Base-by-base conservation (phyloP, 2,329 filamentous ascomycete genomes). In the Trichophaea hybrida region DNA sequence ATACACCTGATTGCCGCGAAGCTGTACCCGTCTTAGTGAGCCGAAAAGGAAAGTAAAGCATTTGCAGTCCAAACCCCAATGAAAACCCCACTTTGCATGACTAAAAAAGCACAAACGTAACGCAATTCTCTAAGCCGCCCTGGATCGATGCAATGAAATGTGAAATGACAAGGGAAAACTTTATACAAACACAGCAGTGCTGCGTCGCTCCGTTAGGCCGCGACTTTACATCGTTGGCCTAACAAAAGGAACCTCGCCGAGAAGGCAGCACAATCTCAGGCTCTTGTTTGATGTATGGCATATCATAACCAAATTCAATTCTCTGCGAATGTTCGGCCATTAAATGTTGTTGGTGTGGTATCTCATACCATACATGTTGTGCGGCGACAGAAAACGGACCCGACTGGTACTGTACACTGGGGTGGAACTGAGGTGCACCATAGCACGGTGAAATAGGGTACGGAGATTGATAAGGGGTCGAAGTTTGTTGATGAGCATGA, bases 391-490 rank as follows among this genome's bases (percentile, higher is more conserved):
- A 12, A 59, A 61, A 56, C 57, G 59, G 56, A 63, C 68, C 58
- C 55, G 68, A 62, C 49, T 73, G 69, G 61, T 72, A 68, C 38
- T 71, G 66, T 15, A 72, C 67, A 57, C 78, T 73, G 17, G 74
- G 67, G 38, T 71, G 68, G 50, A 53, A 53, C 55, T 72, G 73
- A 57, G 78, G 74, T 40, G 77, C 76, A 2, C 75, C 70, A 40
- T 66, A 66, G 7, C 59, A 51, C 31, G 63, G 63, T 5, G 64
- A 65, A 38, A 64, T 61, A 12, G 52, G 34, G 31, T 55, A 55
- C 13, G 53, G 53, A n/a, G 53, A 55, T 17, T 55, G 53, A 37
- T 43, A 55, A n/a, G 53, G 53, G n/a, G 35, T 40, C 10, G 53
- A 43, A 5, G 53, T 13, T 31, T 24, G 53, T 53, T 77, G 75